These are phyloP conservation scores for Chlorociboria aeruginascens DNA, from an alignment of 495 filamentous ascomycete species.

Conservation along the genomic window DNA sequence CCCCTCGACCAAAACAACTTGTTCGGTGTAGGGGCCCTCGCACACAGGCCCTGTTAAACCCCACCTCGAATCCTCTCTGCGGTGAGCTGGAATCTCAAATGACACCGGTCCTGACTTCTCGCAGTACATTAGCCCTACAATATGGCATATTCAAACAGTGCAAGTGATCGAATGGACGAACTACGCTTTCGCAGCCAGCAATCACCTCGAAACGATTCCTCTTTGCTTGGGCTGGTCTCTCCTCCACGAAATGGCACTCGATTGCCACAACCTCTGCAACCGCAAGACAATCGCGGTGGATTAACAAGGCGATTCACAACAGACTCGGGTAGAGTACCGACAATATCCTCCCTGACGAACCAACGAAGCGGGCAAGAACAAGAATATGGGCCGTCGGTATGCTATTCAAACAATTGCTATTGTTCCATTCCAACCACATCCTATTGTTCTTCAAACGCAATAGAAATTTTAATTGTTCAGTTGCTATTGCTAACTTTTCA, in stretches of 20 bases:
- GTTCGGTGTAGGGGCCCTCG: not conserved
- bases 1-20: not conserved
- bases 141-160: conserved; percentile 57
- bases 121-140: conserved; percentile 9
- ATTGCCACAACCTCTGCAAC: conserved; percentile 41
- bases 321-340: conserved; percentile 74
- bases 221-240: conserved; percentile 53
- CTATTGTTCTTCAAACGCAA: not conserved
- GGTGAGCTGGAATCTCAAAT: not conserved
- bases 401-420: conserved; percentile 28
- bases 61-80: conserved; percentile 12
- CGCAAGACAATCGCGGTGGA: conserved; percentile 53
- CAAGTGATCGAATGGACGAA: conserved; percentile 58
- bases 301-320: conserved; percentile 91
- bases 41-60: conserved; percentile 4
- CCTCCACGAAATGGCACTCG: conserved; percentile 50
- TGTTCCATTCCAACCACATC: conserved; percentile 26
- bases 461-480: not conserved
- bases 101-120: conserved; percentile 3
- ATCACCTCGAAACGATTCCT: conserved; percentile 52
- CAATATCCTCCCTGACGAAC: conserved; percentile 59
- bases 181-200: conserved; percentile 68
- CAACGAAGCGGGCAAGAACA: conserved; percentile 39
- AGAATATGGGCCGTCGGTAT: conserved; percentile 38
- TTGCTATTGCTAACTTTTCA: conserved; percentile 2